phyloP scores from a whole-genome alignment of 352 stramenopile species.

The Globisporangium barbulae region DNA sequence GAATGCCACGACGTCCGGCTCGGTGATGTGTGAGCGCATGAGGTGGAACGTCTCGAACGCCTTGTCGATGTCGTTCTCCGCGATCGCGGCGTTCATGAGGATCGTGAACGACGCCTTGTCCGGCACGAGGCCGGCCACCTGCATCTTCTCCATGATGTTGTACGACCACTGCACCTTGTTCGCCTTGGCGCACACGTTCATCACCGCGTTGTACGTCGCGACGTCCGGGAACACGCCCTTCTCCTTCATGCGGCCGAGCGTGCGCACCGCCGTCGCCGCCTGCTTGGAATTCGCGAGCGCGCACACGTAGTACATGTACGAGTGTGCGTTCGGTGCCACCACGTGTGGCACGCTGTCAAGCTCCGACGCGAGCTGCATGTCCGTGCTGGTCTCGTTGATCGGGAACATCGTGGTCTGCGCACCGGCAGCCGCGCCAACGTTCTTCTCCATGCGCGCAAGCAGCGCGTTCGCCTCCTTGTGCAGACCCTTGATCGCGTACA shows the following conservation, averaged over 20 bases:
- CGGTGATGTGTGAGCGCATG: slow-evolving; percentile 69
- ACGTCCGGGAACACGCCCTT: slow-evolving; percentile 53
- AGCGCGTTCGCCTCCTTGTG: slow-evolving; percentile 66
- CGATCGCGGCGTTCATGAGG: slow-evolving; percentile 75
- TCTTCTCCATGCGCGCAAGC: slow-evolving; percentile 69
- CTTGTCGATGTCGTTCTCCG: slow-evolving; percentile 68
- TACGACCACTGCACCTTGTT: slow-evolving; percentile 66
- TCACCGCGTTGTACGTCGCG: slow-evolving; percentile 75
- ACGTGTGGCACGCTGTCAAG: slow-evolving; percentile 49
- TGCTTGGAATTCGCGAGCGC: slow-evolving; percentile 45
- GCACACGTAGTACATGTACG: slow-evolving; percentile 79
- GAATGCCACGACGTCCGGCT: slow-evolving; percentile 72
- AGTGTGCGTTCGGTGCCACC: slow-evolving; percentile 48
- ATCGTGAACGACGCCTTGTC: slow-evolving; percentile 75
- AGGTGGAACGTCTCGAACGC: slow-evolving; percentile 85
- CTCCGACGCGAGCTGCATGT: slow-evolving; percentile 31
- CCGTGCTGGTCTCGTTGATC: slow-evolving; percentile 21
- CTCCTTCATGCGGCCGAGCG: slow-evolving; percentile 80
- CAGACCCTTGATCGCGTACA: slow-evolving; percentile 68
- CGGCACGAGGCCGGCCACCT: slow-evolving; percentile 62
- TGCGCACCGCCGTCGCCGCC: slow-evolving; percentile 54
- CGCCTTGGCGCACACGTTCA: slow-evolving; percentile 77
- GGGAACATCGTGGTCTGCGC: slow-evolving; percentile 15
- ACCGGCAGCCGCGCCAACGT: slow-evolving; percentile 23
- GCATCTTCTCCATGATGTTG: slow-evolving; percentile 87